A percentile compares a stretch with the other conserved stretches of the same genome.
phyloP scores from a whole-genome alignment of 306 rosid species.

The Begonia loranthoides region DNA sequence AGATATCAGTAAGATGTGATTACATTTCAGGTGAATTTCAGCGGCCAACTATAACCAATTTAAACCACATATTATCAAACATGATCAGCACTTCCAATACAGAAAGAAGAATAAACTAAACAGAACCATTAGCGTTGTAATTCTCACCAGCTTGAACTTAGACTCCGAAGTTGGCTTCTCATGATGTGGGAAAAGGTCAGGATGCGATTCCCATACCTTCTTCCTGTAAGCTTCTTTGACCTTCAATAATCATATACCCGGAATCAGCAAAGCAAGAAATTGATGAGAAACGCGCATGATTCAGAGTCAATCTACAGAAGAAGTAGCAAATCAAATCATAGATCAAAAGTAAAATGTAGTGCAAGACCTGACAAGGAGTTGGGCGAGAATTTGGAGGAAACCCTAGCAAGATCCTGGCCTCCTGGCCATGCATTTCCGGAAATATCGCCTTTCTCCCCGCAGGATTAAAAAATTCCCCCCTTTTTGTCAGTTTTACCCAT shows the following conservation, averaged over 20 bases:
- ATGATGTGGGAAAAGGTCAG: slow-evolving; percentile 56
- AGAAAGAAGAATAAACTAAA: neutral
- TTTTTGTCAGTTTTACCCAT: neutral
- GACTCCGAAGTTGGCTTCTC: slow-evolving; percentile 52
- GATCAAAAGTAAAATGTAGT: neutral
- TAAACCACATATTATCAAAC: neutral
- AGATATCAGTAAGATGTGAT: neutral
- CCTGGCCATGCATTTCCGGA: slow-evolving; percentile 29
- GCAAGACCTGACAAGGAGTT: slow-evolving; percentile 26
- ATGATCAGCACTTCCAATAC: neutral
- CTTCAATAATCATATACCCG: slow-evolving; percentile 13
- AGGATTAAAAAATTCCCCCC: neutral
- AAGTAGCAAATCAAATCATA: neutral
- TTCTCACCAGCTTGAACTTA: slow-evolving; percentile 47
- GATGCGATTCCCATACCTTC: slow-evolving; percentile 80
- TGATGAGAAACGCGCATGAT: neutral
- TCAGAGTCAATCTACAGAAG: neutral
- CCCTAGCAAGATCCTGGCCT: slow-evolving; percentile 51
- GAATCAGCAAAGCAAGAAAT: neutral
- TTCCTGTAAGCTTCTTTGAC: slow-evolving; percentile 59
- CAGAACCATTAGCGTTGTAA: neutral
- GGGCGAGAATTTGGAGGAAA: slow-evolving; percentile 48
- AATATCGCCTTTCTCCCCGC: neutral
- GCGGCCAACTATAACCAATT: neutral
- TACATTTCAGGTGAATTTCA: neutral